Percentiles rank a stretch among this genome's conserved stretches.
Evolutionary conservation across 2,329 filamentous ascomycete species (phyloP).

Genomic region (Parascedosporium putredinis): DNA sequence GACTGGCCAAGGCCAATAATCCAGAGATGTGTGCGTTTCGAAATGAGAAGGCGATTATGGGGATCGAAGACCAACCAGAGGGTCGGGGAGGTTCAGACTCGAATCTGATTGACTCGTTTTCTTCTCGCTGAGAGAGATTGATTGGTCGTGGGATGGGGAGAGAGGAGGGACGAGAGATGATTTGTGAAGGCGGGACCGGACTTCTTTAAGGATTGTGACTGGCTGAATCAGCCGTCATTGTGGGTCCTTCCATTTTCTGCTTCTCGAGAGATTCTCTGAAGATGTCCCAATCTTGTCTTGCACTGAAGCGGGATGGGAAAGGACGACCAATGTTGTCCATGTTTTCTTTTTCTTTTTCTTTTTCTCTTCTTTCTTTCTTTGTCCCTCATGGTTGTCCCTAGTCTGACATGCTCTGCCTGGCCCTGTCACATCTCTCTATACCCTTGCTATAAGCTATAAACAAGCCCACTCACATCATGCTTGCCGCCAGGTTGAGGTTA

Average conservation of each 20-base stretch:
- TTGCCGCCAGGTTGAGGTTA: too few relatives aligned
- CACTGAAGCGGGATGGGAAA: not conserved
- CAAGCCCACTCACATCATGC: too few relatives aligned
- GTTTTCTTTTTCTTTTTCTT: not conserved
- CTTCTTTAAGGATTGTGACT: conserved; percentile 31
- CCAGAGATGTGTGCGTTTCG: conserved; percentile 6
- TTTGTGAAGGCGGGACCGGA: conserved; percentile 35
- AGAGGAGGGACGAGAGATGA: conserved; percentile 29
- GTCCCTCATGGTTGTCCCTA: too few relatives aligned
- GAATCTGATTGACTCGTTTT: conserved; percentile 10
- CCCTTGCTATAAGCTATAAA: too few relatives aligned
- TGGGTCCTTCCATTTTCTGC: conserved; percentile 20
- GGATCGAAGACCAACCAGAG: conserved; percentile 8
- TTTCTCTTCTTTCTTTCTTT: too few relatives aligned
- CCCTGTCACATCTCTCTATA: too few relatives aligned
- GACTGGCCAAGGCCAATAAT: conserved; percentile 4
- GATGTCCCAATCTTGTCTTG: not conserved
- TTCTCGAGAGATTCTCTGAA: not conserved
- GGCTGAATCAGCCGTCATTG: conserved; percentile 33
- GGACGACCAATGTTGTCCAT: not conserved
- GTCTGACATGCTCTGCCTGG: too few relatives aligned
- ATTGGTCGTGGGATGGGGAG: conserved; percentile 38
- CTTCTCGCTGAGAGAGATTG: conserved; percentile 23
- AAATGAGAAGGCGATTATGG: conserved; percentile 6
- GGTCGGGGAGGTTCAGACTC: conserved; percentile 4